Evolutionary conservation across 2,329 filamentous ascomycete species (phyloP).

Genomic region (Ascocoryne sarcoides): DNA sequence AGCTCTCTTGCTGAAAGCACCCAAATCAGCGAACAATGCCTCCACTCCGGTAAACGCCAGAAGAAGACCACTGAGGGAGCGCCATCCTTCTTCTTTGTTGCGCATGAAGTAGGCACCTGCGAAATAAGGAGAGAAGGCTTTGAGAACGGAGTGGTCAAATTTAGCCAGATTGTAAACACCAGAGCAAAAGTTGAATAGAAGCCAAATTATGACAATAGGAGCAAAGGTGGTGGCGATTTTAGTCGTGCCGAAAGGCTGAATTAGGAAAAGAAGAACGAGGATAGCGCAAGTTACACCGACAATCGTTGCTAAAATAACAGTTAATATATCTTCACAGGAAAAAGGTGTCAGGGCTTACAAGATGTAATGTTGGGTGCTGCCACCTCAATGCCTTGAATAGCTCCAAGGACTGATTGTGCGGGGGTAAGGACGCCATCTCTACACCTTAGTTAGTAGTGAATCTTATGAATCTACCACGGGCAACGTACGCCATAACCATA

Average conservation of each 20-base stretch:
- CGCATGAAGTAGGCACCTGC: conserved; percentile 52
- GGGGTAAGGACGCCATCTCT: conserved; percentile 56
- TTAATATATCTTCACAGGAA: neutral
- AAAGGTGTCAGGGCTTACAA: conserved; percentile 2
- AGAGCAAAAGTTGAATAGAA: conserved; percentile 52
- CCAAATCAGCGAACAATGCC: conserved; percentile 5
- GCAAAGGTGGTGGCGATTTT: conserved; percentile 54
- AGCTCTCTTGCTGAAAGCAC: conserved; percentile 3
- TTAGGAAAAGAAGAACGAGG: conserved; percentile 50
- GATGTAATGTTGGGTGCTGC: conserved; percentile 47
- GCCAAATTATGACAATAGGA: conserved; percentile 59
- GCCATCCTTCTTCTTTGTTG: conserved; percentile 53
- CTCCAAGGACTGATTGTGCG: conserved; percentile 61
- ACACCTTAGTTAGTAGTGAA: conserved; percentile 2
- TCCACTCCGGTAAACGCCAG: conserved; percentile 73
- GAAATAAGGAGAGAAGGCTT: conserved; percentile 49
- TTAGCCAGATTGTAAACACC: conserved; percentile 54
- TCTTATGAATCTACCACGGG: too few relatives aligned
- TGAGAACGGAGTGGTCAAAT: conserved; percentile 44
- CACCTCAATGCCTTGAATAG: conserved; percentile 55
- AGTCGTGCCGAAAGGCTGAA: conserved; percentile 57
- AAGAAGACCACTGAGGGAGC: conserved; percentile 59
- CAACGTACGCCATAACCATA: conserved; percentile 47
- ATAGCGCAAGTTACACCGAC: conserved; percentile 58
- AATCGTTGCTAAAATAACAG: conserved; percentile 41